These are phyloP conservation scores for Metarhizium humberi DNA, from an alignment of 2,329 filamentous ascomycete genomes.

Conservation along the genomic window DNA sequence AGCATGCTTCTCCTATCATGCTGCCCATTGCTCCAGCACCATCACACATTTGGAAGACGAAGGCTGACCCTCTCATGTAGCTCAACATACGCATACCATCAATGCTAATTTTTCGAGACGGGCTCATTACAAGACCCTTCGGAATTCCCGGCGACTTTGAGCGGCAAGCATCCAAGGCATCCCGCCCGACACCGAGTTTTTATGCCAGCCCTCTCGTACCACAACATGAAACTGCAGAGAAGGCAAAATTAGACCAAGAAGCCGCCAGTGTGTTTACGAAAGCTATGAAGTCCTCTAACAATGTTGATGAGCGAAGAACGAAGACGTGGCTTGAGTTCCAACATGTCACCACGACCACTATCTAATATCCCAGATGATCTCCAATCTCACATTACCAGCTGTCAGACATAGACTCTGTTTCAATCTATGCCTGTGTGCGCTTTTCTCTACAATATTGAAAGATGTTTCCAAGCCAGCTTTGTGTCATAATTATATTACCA, in stretches of 20 bases:
- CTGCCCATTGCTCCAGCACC: neutral
- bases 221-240: slow-evolving; percentile 38
- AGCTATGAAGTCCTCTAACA: slow-evolving; percentile 26
- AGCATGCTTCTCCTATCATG: neutral
- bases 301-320: slow-evolving; percentile 27
- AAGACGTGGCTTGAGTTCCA: slow-evolving; percentile 26
- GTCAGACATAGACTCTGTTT: neutral
- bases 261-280: slow-evolving; percentile 32
- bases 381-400: neutral
- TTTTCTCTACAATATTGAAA: too few relatives aligned
- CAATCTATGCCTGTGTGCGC: neutral
- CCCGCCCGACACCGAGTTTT: slow-evolving; percentile 22
- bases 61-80: slow-evolving; percentile 21
- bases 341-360: slow-evolving; percentile 10
- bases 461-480: neutral
- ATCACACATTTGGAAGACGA: neutral
- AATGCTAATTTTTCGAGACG: slow-evolving; percentile 50
- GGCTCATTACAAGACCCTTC: slow-evolving; percentile 35
- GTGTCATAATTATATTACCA: neutral
- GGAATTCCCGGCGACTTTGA: slow-evolving; percentile 33
- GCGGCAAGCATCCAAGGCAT: slow-evolving; percentile 30
- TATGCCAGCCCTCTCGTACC: slow-evolving; percentile 35
- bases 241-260: slow-evolving; percentile 32
- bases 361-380: neutral
- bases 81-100: slow-evolving; percentile 50